Conservation (phyloP, 148 eudicot genomes). For the Amaranthus cruentus region DNA sequence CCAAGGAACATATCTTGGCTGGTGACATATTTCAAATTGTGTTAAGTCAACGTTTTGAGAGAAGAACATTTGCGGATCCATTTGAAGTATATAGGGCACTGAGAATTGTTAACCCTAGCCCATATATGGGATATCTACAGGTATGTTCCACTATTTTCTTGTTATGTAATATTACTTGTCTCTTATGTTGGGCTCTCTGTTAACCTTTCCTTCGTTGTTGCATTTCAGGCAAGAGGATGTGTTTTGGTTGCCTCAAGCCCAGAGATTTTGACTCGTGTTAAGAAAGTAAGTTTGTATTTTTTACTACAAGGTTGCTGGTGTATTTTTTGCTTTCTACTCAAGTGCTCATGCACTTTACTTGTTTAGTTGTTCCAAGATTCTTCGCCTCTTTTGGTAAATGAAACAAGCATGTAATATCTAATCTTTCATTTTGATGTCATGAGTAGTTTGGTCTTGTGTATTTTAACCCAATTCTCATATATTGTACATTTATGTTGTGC, state of each 20-base stretch:
- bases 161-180: background rate
- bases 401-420: background rate
- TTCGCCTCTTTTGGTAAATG: background rate
- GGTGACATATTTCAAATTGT: constrained; percentile 99
- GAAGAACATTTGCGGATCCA: constrained; percentile 96
- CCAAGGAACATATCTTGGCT: constrained; percentile 96
- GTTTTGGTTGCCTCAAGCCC: constrained; percentile 99
- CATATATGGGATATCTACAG: constrained; percentile 96
- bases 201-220: constrained; percentile 11
- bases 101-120: constrained; percentile 97
- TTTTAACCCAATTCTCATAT: background rate
- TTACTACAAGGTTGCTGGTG: background rate
- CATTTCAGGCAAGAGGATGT: constrained; percentile 86
- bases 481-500: constrained; percentile 8
- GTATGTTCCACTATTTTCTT: constrained; percentile 29
- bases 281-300: constrained; percentile 45
- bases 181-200: background rate
- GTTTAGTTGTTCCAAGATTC: background rate
- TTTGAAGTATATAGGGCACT: constrained; percentile 97
- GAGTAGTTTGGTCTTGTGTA: background rate
- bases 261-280: constrained; percentile 92
- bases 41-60: constrained; percentile 93
- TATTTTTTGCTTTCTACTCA: background rate
- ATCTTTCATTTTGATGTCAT: background rate
- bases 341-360: background rate